Evolutionary conservation across 768 basidiomycete species (phyloP).

Genomic region (Podaxis mareebaensis): DNA sequence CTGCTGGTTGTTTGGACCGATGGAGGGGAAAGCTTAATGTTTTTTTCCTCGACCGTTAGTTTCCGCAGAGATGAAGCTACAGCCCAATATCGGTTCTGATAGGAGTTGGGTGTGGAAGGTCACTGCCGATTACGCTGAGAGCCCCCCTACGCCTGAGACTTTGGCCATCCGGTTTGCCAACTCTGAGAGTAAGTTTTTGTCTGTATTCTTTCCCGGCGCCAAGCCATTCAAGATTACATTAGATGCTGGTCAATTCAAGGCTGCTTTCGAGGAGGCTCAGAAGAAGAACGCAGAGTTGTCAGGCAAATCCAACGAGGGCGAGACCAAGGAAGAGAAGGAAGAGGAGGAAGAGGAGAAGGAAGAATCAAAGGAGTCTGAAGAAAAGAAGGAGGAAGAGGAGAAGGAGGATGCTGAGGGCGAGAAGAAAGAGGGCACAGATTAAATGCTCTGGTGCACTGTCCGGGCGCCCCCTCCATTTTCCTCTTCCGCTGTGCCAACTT

Average conservation of each 20-base stretch:
- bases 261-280: slow-evolving; percentile 85
- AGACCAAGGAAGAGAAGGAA: slow-evolving; percentile 31
- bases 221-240: slow-evolving; percentile 7
- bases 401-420: slow-evolving; percentile 33
- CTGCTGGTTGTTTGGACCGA: slow-evolving; percentile 19
- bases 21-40: neutral
- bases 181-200: slow-evolving; percentile 73
- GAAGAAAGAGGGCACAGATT: slow-evolving; percentile 21
- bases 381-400: slow-evolving; percentile 30
- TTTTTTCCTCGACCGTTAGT: slow-evolving; percentile 46
- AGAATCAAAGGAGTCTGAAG: slow-evolving; percentile 28
- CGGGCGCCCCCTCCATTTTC: slow-evolving; percentile 1
- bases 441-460: neutral
- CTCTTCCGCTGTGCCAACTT: neutral
- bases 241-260: slow-evolving; percentile 90
- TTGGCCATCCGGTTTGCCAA: slow-evolving; percentile 98
- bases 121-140: slow-evolving; percentile 91
- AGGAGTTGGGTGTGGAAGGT: slow-evolving; percentile 99
- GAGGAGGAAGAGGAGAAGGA: slow-evolving; percentile 28
- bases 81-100: slow-evolving; percentile 98
- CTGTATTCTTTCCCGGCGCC: neutral
- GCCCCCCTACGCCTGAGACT: slow-evolving; percentile 88
- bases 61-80: slow-evolving; percentile 86
- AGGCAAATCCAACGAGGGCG: slow-evolving; percentile 26
- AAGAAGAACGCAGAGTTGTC: slow-evolving; percentile 56